phyloP scores from a whole-genome alignment of 106 monocot species.

The Alisma plantagoaquatica region DNA sequence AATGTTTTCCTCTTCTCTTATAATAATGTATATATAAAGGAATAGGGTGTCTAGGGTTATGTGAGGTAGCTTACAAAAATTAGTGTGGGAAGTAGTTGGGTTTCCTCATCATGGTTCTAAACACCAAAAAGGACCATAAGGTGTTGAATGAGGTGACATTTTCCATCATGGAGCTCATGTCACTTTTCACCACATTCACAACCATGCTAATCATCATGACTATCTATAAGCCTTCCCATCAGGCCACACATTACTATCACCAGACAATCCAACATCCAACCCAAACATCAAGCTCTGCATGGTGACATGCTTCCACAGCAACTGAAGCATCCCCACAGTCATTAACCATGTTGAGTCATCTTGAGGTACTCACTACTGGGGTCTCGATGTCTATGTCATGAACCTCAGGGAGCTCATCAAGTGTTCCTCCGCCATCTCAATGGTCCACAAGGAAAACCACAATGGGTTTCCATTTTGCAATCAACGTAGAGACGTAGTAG shows the following conservation, averaged over 20 bases:
- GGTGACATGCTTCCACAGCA: constrained; percentile 14
- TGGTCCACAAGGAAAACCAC: constrained; percentile 13
- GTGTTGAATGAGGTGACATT: constrained; percentile 12
- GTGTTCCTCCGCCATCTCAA: constrained; percentile 10
- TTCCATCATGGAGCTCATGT: constrained; percentile 13
- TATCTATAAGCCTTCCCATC: neutral
- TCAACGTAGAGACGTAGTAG: neutral
- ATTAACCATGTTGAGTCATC: constrained; percentile 11
- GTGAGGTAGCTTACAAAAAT: too few relatives aligned
- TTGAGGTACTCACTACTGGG: constrained; percentile 5
- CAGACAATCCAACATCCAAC: neutral
- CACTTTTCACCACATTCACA: constrained; percentile 13
- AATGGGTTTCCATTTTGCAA: constrained; percentile 12
- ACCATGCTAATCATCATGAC: constrained; percentile 10
- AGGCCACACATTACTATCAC: constrained; percentile 7
- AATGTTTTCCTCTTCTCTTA: too few relatives aligned
- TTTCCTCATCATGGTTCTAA: constrained; percentile 12
- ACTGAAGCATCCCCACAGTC: constrained; percentile 5
- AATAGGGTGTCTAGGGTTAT: too few relatives aligned
- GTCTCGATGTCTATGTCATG: constrained; percentile 9
- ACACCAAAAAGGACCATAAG: constrained; percentile 13
- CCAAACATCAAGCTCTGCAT: constrained; percentile 3
- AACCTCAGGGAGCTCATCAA: constrained; percentile 15
- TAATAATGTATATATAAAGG: too few relatives aligned
- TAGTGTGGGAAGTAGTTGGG: too few relatives aligned